Evolutionary conservation across 495 filamentous ascomycete species (phyloP).

Genomic region (Oidiodendron maius): DNA sequence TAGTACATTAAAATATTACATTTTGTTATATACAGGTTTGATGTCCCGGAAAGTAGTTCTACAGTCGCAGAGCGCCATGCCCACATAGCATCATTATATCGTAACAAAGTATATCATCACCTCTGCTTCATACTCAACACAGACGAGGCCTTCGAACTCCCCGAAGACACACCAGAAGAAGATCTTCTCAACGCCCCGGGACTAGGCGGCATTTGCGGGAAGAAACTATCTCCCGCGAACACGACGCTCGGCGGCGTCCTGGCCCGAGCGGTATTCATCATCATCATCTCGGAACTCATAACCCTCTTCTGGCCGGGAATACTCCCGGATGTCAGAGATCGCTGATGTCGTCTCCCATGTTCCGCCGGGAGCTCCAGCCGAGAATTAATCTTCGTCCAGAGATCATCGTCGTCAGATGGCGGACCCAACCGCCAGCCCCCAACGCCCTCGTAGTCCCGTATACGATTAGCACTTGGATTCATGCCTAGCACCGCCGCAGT

Average conservation of each 20-base stretch:
- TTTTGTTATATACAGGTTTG: no score
- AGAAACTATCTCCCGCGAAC: slow-evolving; percentile 11
- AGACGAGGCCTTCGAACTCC: slow-evolving; percentile 15
- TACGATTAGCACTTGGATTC: slow-evolving; percentile 35
- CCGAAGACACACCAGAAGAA: slow-evolving; percentile 1
- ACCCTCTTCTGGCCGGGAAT: slow-evolving; percentile 5
- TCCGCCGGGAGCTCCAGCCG: slow-evolving; percentile 58
- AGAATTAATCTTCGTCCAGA: slow-evolving; percentile 71
- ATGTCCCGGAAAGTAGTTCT: no score
- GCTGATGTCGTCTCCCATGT: slow-evolving; percentile 19
- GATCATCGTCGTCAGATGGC: slow-evolving; percentile 50
- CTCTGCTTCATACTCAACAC: slow-evolving; percentile 18
- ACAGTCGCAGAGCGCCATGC: no score
- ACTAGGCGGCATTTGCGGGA: slow-evolving; percentile 8
- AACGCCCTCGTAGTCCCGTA: slow-evolving; percentile 79
- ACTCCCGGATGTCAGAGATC: slow-evolving; percentile 16
- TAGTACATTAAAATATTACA: background rate
- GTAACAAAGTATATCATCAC: slow-evolving; percentile 1
- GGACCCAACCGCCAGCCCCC: slow-evolving; percentile 66
- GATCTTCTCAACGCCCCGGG: slow-evolving; percentile 7
- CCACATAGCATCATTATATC: background rate
- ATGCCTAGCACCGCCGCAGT: slow-evolving; percentile 27
- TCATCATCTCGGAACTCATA: slow-evolving; percentile 10
- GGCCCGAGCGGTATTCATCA: slow-evolving; percentile 29
- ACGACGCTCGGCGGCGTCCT: slow-evolving; percentile 28